A percentile compares a stretch with the other conserved stretches of the same genome.
Evolutionary conservation across 1,284 basidiomycete genomes (phyloP).

Genomic region (Baeospora myosura): DNA sequence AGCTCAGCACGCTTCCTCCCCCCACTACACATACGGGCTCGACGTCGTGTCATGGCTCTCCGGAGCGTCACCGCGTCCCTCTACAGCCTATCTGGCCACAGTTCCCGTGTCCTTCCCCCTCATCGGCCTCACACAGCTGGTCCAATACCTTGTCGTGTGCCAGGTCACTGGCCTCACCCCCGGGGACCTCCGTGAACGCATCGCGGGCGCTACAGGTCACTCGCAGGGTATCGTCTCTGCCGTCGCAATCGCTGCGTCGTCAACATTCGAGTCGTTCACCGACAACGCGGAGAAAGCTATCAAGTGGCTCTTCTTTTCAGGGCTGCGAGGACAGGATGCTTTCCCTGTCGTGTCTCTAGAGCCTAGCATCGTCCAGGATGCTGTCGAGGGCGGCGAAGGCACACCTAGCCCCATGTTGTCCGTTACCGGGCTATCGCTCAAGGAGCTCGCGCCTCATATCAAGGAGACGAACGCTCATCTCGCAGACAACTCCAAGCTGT

Average conservation of each 20-base stretch:
- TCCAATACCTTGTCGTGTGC: constrained; percentile 83
- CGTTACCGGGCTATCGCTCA: constrained; percentile 76
- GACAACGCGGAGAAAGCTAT: constrained; percentile 79
- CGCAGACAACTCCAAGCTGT: constrained; percentile 69
- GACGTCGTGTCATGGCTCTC: constrained; percentile 83
- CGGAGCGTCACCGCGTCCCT: constrained; percentile 62
- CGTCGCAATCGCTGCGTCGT: constrained; percentile 78
- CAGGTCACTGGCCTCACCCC: constrained; percentile 72
- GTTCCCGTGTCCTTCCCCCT: constrained; percentile 93
- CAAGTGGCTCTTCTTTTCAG: constrained; percentile 90
- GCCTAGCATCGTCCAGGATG: constrained; percentile 81
- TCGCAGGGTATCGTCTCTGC: constrained; percentile 96
- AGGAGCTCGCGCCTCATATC: constrained; percentile 79
- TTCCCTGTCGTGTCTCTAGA: constrained; percentile 94
- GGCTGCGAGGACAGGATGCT: constrained; percentile 86
- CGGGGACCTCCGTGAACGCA: constrained; percentile 68
- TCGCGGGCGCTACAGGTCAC: constrained; percentile 90
- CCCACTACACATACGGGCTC: constrained; percentile 66
- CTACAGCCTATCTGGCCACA: constrained; percentile 85
- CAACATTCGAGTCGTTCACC: constrained; percentile 66
- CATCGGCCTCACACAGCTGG: constrained; percentile 93
- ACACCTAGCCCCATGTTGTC: constrained; percentile 91
- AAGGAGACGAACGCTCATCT: constrained; percentile 86
- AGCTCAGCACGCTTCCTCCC: constrained; percentile 50
- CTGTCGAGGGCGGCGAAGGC: constrained; percentile 90